A percentile compares a stretch with the other conserved stretches of the same genome.
These are phyloP conservation scores for Fomitopsis palustris DNA, from an alignment of 1,284 basidiomycete genomes.

Conservation along the genomic window DNA sequence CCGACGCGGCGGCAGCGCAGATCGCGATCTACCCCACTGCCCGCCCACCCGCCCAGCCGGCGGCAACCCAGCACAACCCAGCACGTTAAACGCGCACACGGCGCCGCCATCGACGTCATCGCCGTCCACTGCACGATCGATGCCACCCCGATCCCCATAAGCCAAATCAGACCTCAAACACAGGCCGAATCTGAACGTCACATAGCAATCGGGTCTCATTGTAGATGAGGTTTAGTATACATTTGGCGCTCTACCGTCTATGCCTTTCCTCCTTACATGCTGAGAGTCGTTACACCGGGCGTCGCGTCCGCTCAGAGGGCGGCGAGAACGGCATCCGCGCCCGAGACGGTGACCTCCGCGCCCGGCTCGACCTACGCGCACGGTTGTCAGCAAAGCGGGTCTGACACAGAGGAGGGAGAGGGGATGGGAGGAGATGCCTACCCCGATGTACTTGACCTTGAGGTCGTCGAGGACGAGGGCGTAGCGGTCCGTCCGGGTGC, in stretches of 20 bases:
- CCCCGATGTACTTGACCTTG: slow-evolving; percentile 60
- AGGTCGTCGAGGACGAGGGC: slow-evolving; percentile 71
- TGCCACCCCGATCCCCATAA: too few species aligned
- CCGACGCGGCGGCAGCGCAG: too few species aligned
- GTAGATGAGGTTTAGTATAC: not conserved
- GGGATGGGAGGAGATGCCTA: slow-evolving; percentile 28
- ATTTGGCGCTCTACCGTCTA: not conserved
- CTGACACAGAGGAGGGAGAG: not conserved
- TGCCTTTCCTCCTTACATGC: not conserved
- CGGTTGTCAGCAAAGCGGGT: not conserved
- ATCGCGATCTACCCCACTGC: too few species aligned
- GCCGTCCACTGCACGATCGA: too few species aligned
- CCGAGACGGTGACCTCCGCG: slow-evolving; percentile 55
- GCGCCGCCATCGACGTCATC: too few species aligned
- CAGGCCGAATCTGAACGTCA: too few species aligned
- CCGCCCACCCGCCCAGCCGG: too few species aligned
- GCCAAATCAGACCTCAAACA: too few species aligned
- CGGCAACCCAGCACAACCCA: too few species aligned
- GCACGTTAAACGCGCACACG: too few species aligned
- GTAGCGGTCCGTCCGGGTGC: slow-evolving; percentile 67
- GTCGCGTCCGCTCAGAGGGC: slow-evolving; percentile 12
- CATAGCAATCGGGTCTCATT: not conserved
- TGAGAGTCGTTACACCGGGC: not conserved
- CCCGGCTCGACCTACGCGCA: slow-evolving; percentile 46
- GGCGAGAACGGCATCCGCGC: slow-evolving; percentile 61